A percentile compares a stretch with the other conserved stretches of the same genome.
These are phyloP conservation scores for Nymphaea colorata DNA, from an alignment of 164 flowering plant genomes.

Conservation along the genomic window DNA sequence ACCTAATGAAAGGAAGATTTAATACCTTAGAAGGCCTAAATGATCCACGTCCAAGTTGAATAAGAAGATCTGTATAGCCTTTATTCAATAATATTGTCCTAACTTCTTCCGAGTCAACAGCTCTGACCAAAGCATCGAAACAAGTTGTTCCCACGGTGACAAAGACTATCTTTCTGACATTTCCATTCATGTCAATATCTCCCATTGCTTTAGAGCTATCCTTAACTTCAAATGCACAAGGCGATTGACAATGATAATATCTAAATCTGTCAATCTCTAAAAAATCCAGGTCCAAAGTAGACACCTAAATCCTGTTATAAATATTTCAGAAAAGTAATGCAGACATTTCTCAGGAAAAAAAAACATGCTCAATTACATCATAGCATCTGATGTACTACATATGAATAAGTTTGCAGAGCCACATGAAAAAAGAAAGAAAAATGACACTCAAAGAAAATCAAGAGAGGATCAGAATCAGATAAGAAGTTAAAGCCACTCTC, in stretches of 20 bases:
- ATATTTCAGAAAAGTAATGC: not conserved
- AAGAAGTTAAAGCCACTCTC: no score
- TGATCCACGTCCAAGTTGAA: slow-evolving; percentile 85
- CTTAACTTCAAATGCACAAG: not conserved
- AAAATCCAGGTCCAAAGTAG: not conserved
- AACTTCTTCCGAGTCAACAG: slow-evolving; percentile 37
- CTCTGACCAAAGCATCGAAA: slow-evolving; percentile 74
- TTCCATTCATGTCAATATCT: slow-evolving; percentile 1
- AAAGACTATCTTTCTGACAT: slow-evolving; percentile 30
- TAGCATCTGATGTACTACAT: no score
- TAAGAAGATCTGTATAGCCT: slow-evolving; percentile 67
- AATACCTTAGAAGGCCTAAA: slow-evolving; percentile 57
- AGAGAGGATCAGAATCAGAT: no score
- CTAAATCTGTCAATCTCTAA: not conserved
- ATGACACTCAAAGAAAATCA: no score
- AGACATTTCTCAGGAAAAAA: no score
- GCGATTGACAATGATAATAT: not conserved
- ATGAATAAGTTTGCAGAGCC: no score
- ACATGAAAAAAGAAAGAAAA: no score
- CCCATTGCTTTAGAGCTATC: slow-evolving; percentile 6
- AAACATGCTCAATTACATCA: no score
- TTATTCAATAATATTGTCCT: slow-evolving; percentile 37
- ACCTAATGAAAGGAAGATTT: not conserved
- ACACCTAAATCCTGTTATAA: not conserved
- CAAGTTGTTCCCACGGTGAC: slow-evolving; percentile 88